These are phyloP conservation scores for Arthrobotrys musiformis DNA, from an alignment of 2,329 filamentous ascomycete species.

Conservation along the genomic window DNA sequence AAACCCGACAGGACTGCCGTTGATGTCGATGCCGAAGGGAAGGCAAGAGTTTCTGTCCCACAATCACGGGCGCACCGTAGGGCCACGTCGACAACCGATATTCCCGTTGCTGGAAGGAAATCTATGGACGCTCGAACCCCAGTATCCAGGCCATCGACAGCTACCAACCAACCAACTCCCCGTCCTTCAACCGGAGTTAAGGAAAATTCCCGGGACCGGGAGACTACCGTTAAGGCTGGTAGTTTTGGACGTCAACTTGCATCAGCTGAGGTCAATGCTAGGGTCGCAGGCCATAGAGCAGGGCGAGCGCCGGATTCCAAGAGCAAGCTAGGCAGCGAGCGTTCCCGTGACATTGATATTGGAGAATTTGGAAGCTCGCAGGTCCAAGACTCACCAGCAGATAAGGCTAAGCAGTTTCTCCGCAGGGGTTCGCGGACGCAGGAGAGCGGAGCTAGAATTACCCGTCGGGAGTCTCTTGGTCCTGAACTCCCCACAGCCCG, in stretches of 20 bases:
- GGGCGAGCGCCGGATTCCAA: conserved; percentile 5
- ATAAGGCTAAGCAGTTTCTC: not conserved
- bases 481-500: not conserved
- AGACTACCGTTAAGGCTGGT: conserved; percentile 23
- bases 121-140: conserved; percentile 20
- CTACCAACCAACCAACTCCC: conserved; percentile 13
- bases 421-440: not conserved
- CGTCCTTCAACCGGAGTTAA: conserved; percentile 15
- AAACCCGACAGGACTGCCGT: not conserved
- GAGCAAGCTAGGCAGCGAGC: not conserved
- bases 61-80: conserved; percentile 18
- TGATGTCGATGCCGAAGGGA: not conserved
- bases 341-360: not conserved
- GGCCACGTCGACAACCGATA: conserved; percentile 16
- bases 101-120: conserved; percentile 5
- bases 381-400: not conserved
- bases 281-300: conserved; percentile 37
- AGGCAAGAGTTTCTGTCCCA: not conserved
- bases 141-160: conserved; percentile 22
- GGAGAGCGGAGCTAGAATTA: not conserved
- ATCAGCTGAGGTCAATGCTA: conserved; percentile 45
- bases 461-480: not conserved
- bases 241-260: conserved; percentile 44
- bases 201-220: not conserved
- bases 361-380: not conserved